These are phyloP conservation scores for Fusarium setosum DNA, from an alignment of 2,329 filamentous ascomycete species.

Conservation along the genomic window DNA sequence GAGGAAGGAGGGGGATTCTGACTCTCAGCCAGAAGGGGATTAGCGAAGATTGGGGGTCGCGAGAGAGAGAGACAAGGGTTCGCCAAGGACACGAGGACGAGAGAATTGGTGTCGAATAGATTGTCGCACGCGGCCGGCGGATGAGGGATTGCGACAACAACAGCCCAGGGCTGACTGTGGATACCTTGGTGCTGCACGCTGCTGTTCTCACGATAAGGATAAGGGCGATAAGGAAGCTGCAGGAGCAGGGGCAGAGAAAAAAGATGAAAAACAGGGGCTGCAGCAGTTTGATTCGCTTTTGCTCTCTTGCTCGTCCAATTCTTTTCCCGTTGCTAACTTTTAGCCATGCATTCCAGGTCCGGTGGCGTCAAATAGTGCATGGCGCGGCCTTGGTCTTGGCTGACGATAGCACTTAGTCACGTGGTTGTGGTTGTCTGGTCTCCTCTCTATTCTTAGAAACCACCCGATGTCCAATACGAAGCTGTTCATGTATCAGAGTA, in stretches of 20 bases:
- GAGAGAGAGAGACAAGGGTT: conserved; percentile 23
- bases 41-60: conserved; percentile 18
- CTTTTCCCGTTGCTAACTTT: neutral
- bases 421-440: neutral
- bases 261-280: neutral
- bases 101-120: conserved; percentile 31
- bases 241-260: neutral
- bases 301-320: neutral
- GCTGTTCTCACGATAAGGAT: conserved; percentile 12
- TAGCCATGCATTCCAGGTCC: neutral
- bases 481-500: too few species aligned
- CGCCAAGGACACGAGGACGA: conserved; percentile 32
- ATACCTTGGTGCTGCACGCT: too few species aligned
- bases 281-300: neutral
- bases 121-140: conserved; percentile 19
- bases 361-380: conserved; percentile 30
- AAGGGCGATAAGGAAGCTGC: conserved; percentile 23
- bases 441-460: conserved; percentile 21
- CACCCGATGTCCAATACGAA: too few species aligned
- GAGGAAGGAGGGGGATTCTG: neutral
- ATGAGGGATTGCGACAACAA: too few species aligned
- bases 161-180: too few species aligned
- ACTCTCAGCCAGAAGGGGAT: conserved; percentile 26
- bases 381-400: conserved; percentile 21
- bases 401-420: conserved; percentile 13